phyloP scores from a whole-genome alignment of 1,284 basidiomycete species.

The Phaffia rhodozyma region DNA sequence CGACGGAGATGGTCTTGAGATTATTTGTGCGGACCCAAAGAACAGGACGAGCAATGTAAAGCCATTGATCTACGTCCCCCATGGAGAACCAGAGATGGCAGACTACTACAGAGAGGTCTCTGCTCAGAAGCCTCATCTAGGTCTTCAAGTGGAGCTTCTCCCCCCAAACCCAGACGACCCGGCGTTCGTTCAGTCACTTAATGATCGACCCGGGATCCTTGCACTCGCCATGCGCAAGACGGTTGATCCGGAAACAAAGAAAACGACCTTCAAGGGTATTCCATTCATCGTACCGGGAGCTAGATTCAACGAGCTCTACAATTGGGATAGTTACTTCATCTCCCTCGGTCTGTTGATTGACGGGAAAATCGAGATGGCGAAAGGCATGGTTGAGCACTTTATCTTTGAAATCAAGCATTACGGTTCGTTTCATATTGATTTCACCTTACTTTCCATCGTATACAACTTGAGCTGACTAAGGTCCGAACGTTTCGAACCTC shows the following conservation, averaged over 20 bases:
- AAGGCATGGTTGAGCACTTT: conserved; percentile 96
- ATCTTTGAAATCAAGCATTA: conserved; percentile 98
- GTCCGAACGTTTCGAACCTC: conserved; percentile 19
- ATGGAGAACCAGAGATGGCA: conserved; percentile 82
- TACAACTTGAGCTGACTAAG: neutral
- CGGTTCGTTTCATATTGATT: conserved; percentile 27
- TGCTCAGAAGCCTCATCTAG: conserved; percentile 75
- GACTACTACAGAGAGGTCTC: conserved; percentile 63
- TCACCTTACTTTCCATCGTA: too few species aligned
- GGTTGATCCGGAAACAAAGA: conserved; percentile 52
- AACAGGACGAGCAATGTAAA: conserved; percentile 74
- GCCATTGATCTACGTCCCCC: conserved; percentile 87
- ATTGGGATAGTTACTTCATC: conserved; percentile 61
- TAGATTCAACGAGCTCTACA: conserved; percentile 82
- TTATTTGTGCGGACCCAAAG: conserved; percentile 94
- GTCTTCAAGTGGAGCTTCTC: conserved; percentile 78
- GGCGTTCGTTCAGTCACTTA: conserved; percentile 79
- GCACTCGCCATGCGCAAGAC: conserved; percentile 87
- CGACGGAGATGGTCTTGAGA: conserved; percentile 91
- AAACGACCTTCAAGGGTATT: conserved; percentile 75
- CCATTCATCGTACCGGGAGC: conserved; percentile 96
- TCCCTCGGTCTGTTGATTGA: conserved; percentile 87
- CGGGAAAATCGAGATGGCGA: conserved; percentile 83
- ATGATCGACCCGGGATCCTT: conserved; percentile 83
- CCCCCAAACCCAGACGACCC: conserved; percentile 78